Evolutionary conservation across 331 rosid genomes (phyloP).

Genomic region (Phaseolus coccineus): DNA sequence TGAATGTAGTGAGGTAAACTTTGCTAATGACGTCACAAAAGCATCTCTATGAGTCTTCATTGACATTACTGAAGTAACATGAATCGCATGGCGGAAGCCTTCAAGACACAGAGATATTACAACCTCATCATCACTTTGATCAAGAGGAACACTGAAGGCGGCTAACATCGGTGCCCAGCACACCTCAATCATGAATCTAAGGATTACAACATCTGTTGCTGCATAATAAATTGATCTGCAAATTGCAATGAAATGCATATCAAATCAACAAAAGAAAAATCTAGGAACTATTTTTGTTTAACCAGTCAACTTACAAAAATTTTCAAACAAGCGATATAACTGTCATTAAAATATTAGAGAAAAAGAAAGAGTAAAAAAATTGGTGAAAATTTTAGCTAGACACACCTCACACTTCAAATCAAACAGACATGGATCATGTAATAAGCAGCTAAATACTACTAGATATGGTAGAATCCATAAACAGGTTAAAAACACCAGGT

Average conservation of each 20-base stretch:
- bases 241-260: conserved; percentile 47
- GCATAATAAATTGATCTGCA: conserved; percentile 97
- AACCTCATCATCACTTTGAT: conserved; percentile 95
- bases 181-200: conserved; percentile 94
- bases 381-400: conserved; percentile 29
- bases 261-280: conserved; percentile 16
- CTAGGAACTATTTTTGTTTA: background rate
- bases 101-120: conserved; percentile 88
- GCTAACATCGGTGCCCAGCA: conserved; percentile 99
- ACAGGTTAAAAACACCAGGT: conserved; percentile 28
- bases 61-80: conserved; percentile 93
- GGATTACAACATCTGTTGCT: conserved; percentile 92
- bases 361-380: background rate
- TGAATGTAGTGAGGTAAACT: conserved; percentile 96
- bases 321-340: conserved; percentile 3
- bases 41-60: conserved; percentile 99
- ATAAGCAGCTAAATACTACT: conserved; percentile 37
- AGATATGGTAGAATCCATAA: conserved; percentile 32
- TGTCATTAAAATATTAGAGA: conserved; percentile 6
- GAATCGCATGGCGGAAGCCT: conserved; percentile 94
- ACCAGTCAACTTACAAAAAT: conserved; percentile 31
- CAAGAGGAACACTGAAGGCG: conserved; percentile 99
- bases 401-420: conserved; percentile 29
- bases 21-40: conserved; percentile 95
- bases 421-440: conserved; percentile 1